Percentiles rank a stretch among this genome's conserved stretches.
These are phyloP conservation scores for Neonectria punicea DNA, from an alignment of 2,329 filamentous ascomycete genomes.

Conservation along the genomic window DNA sequence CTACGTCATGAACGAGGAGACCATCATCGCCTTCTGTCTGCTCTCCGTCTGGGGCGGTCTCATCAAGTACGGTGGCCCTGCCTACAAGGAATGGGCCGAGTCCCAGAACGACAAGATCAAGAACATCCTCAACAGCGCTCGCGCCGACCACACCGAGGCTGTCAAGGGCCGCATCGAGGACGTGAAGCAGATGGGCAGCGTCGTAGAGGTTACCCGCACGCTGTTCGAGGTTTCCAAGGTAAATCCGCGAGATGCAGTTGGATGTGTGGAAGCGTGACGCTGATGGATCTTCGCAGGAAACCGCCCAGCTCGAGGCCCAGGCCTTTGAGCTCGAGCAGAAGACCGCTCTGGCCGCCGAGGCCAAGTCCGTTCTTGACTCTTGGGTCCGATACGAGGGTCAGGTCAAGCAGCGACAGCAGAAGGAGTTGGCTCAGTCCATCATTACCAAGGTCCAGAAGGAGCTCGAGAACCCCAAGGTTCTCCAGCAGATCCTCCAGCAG, in stretches of 20 bases:
- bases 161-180: constrained; percentile 94
- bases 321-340: constrained; percentile 97
- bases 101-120: constrained; percentile 91
- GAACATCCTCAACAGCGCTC: constrained; percentile 92
- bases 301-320: constrained; percentile 93
- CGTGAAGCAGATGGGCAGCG: constrained; percentile 92
- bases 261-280: constrained; percentile 22
- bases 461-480: constrained; percentile 95
- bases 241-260: constrained; percentile 45
- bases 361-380: constrained; percentile 94
- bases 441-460: constrained; percentile 99
- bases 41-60: constrained; percentile 92
- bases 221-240: constrained; percentile 99
- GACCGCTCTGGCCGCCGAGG: constrained; percentile 90
- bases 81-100: constrained; percentile 93
- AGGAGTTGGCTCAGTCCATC: constrained; percentile 89
- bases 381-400: constrained; percentile 99
- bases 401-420: constrained; percentile 99
- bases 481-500: constrained; percentile 98
- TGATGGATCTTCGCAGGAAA: constrained; percentile 73
- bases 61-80: constrained; percentile 92
- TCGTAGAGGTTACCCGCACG: constrained; percentile 96
- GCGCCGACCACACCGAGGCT: constrained; percentile 93
- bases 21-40: constrained; percentile 91
- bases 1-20: constrained; percentile 99